Conservation (phyloP, 257 asterid species). For the Gentiana dahurica region DNA sequence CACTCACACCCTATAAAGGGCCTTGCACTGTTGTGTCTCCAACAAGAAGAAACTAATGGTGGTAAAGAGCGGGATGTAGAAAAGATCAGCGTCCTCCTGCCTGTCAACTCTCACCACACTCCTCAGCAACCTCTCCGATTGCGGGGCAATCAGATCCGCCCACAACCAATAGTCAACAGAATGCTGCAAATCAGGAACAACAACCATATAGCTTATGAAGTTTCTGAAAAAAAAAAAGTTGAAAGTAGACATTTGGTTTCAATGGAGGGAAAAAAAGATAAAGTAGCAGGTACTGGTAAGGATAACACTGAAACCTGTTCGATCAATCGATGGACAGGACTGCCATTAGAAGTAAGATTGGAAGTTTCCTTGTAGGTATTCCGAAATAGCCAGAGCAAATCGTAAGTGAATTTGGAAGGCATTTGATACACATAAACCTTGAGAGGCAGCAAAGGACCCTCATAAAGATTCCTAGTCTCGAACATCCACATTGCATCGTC, state of each 20-base stretch:
- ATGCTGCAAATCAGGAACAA: slow-evolving; percentile 40
- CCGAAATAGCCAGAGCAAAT: slow-evolving; percentile 69
- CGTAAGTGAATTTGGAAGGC: slow-evolving; percentile 91
- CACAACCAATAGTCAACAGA: slow-evolving; percentile 95
- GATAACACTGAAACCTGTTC: slow-evolving; percentile 42
- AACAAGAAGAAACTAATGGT: slow-evolving; percentile 87
- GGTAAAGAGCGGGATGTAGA: slow-evolving; percentile 90
- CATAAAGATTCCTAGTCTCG: slow-evolving; percentile 46
- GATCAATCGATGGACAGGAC: slow-evolving; percentile 91
- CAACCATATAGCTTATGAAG: neutral
- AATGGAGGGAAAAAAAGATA: neutral
- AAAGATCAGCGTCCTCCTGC: slow-evolving; percentile 93
- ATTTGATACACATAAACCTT: slow-evolving; percentile 77
- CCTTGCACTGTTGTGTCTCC: slow-evolving; percentile 91
- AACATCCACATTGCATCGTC: slow-evolving; percentile 49
- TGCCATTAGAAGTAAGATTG: slow-evolving; percentile 90
- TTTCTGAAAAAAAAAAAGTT: neutral
- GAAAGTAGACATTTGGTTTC: too few species aligned
- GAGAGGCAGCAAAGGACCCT: slow-evolving; percentile 31
- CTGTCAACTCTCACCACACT: slow-evolving; percentile 64
- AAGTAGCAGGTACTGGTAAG: neutral
- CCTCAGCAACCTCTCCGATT: slow-evolving; percentile 63
- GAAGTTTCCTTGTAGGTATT: slow-evolving; percentile 51
- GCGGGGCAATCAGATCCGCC: slow-evolving; percentile 90
- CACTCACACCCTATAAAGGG: slow-evolving; percentile 99